phyloP scores from a whole-genome alignment of 108 stramenopile genomes.

The Pseudonitzschia pungens region DNA sequence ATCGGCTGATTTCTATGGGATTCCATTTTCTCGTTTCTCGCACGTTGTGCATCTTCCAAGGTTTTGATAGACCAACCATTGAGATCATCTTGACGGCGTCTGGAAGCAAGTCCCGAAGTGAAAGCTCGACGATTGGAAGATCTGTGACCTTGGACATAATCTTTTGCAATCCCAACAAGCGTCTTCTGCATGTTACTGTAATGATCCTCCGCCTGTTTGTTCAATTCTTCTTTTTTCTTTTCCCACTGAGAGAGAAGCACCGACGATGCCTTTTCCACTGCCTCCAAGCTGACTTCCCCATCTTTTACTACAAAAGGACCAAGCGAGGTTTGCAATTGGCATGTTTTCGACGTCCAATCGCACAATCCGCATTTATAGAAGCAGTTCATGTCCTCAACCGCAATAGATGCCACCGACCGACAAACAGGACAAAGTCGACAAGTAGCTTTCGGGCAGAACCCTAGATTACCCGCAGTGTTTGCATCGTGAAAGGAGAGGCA shows the following conservation, averaged over 20 bases:
- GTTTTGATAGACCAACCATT: conserved; percentile 58
- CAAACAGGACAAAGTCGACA: conserved; percentile 71
- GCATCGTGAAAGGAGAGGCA: conserved; percentile 74
- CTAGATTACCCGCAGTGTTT: conserved; percentile 41
- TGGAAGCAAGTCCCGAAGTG: conserved; percentile 11
- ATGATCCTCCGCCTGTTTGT: conserved; percentile 34
- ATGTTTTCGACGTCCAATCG: conserved; percentile 43
- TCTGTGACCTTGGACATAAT: conserved; percentile 31
- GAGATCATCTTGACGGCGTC: conserved; percentile 15
- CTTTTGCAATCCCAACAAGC: conserved; percentile 33
- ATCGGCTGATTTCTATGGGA: conserved; percentile 16
- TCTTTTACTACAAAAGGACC: conserved; percentile 24
- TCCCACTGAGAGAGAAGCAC: conserved; percentile 27
- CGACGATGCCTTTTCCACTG: conserved; percentile 26
- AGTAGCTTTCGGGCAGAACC: conserved; percentile 38
- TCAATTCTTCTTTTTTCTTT: conserved; percentile 7
- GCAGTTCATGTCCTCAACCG: conserved; percentile 17
- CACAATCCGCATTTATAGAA: conserved; percentile 56
- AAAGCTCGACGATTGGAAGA: conserved; percentile 11
- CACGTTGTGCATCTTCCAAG: conserved; percentile 54
- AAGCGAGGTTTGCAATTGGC: conserved; percentile 21
- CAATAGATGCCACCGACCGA: conserved; percentile 39
- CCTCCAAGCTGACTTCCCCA: conserved; percentile 21
- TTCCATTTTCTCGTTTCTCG: conserved; percentile 30
- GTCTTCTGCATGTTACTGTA: conserved; percentile 29